phyloP scores from a whole-genome alignment of 305 asterid genomes.

The Fraxinus sp. region DNA sequence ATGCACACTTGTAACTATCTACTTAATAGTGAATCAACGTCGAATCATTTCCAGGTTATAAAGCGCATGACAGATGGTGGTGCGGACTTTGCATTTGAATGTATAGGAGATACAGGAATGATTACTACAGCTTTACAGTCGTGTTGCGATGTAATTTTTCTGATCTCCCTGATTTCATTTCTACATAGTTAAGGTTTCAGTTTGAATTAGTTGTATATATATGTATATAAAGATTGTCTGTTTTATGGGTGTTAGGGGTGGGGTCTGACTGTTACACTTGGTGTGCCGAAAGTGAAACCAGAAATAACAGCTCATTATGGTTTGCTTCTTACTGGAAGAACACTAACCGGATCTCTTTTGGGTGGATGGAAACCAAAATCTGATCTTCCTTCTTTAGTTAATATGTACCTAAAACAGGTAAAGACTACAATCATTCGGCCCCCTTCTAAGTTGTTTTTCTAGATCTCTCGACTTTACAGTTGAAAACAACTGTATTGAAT shows the following conservation, averaged over 20 bases:
- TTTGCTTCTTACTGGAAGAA: conserved; percentile 74
- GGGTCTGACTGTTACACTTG: conserved; percentile 65
- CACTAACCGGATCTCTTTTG: conserved; percentile 78
- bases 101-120: conserved; percentile 83
- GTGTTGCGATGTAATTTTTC: conserved; percentile 63
- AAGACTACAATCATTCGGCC: not conserved
- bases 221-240: not conserved
- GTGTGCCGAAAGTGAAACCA: conserved; percentile 86
- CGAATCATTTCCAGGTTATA: conserved; percentile 55
- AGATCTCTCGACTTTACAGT: not conserved
- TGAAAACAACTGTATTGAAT: not conserved
- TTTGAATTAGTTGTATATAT: not conserved
- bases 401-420: conserved; percentile 80
- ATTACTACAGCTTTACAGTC: conserved; percentile 81
- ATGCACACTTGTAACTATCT: no score
- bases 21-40: no score
- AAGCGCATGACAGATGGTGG: conserved; percentile 80
- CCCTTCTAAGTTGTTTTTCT: not conserved
- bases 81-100: conserved; percentile 90
- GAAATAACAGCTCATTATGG: conserved; percentile 75
- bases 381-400: conserved; percentile 81
- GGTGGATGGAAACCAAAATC: conserved; percentile 99
- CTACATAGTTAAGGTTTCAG: not conserved
- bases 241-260: not conserved
- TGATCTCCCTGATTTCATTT: conserved; percentile 8